Conservation (phyloP, 2,329 filamentous ascomycete genomes). For the Sporothrix phasma region DNA sequence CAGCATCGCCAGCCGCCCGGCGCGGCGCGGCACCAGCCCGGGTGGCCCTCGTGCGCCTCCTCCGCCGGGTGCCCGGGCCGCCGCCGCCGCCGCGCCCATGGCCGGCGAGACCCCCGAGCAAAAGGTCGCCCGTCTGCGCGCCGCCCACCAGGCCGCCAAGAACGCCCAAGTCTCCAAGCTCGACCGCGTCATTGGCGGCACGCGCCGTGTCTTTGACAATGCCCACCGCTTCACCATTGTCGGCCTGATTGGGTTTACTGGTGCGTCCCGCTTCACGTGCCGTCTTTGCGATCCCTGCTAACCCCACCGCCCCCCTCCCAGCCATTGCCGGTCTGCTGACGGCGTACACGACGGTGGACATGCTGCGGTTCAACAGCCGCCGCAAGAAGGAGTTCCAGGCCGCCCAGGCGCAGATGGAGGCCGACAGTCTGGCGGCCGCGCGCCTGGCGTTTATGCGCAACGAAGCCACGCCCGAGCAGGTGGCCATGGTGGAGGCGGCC, state of each 20-base stretch:
- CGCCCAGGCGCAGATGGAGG: conserved; percentile 43
- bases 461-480: conserved; percentile 46
- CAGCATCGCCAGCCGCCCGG: not conserved
- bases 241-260: conserved; percentile 46
- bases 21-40: conserved; percentile 8
- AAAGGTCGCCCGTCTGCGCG: conserved; percentile 57
- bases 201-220: conserved; percentile 43
- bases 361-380: conserved; percentile 51
- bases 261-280: conserved; percentile 28
- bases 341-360: conserved; percentile 50
- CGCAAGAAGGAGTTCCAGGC: conserved; percentile 49
- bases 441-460: conserved; percentile 52
- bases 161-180: conserved; percentile 45
- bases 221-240: conserved; percentile 47
- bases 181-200: conserved; percentile 39
- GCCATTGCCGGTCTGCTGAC: conserved; percentile 46
- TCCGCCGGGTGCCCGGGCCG: too few relatives aligned
- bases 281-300: too few relatives aligned
- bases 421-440: conserved; percentile 46
- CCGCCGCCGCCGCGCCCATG: not conserved
- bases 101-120: conserved; percentile 55
- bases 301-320: too few relatives aligned
- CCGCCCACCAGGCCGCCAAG: conserved; percentile 57
- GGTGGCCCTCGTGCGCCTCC: conserved; percentile 14
- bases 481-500: conserved; percentile 46